Percentiles rank a stretch among this genome's conserved stretches.
phyloP scores from a whole-genome alignment of 345 rosid species.

The Streptanthus diversifolius region DNA sequence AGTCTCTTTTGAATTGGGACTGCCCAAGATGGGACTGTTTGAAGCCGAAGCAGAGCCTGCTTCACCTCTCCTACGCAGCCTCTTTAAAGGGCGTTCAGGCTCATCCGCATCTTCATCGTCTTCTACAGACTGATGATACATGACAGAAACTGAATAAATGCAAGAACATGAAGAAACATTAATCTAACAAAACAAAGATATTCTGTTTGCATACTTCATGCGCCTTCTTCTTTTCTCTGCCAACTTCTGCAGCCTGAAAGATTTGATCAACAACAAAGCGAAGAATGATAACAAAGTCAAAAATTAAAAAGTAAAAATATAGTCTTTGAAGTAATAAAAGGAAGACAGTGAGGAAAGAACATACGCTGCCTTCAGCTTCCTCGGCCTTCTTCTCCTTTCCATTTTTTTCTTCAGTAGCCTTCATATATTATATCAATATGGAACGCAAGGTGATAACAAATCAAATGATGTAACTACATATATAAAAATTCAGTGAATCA shows the following conservation, averaged over 20 bases:
- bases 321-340: background rate
- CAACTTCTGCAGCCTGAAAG: constrained; percentile 40
- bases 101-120: constrained; percentile 37
- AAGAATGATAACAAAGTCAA: background rate
- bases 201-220: constrained; percentile 37
- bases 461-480: background rate
- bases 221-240: constrained; percentile 29
- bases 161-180: constrained; percentile 3
- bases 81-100: constrained; percentile 64
- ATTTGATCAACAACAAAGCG: constrained; percentile 8
- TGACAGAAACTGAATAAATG: constrained; percentile 2
- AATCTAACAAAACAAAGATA: background rate
- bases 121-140: constrained; percentile 6
- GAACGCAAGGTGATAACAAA: constrained; percentile 11
- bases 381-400: constrained; percentile 12
- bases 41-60: constrained; percentile 39
- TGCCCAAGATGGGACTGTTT: constrained; percentile 27
- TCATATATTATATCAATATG: background rate
- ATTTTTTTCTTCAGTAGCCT: constrained; percentile 4
- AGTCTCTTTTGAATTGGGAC: constrained; percentile 28
- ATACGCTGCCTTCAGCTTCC: constrained; percentile 21
- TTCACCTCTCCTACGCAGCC: constrained; percentile 54
- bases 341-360: constrained; percentile 5
- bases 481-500: background rate
- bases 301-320: background rate